These are phyloP conservation scores for Heritiera littoralis DNA, from an alignment of 345 rosid species.

Conservation along the genomic window DNA sequence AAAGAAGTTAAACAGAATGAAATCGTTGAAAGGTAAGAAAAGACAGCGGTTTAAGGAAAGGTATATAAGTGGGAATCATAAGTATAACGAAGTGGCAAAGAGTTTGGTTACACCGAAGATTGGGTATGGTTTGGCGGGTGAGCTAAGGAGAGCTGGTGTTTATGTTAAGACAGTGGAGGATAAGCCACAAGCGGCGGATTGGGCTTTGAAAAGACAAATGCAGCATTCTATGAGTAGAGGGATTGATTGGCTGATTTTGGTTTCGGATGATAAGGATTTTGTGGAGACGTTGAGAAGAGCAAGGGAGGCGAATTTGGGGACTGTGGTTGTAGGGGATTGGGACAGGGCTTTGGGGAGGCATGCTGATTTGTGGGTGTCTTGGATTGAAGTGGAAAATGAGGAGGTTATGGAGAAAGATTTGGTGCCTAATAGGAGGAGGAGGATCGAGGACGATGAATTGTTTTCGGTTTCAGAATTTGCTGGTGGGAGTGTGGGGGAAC, in stretches of 20 bases:
- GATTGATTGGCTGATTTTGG: constrained; percentile 81
- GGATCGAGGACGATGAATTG: constrained; percentile 32
- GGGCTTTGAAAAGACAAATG: constrained; percentile 96
- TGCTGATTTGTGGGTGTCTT: constrained; percentile 91
- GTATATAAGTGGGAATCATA: constrained; percentile 66
- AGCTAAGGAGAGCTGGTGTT: constrained; percentile 81
- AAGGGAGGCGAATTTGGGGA: constrained; percentile 70
- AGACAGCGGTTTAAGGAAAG: constrained; percentile 72
- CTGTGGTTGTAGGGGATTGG: constrained; percentile 76
- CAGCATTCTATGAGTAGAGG: constrained; percentile 86
- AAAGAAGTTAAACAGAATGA: constrained; percentile 82
- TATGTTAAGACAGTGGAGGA: constrained; percentile 82
- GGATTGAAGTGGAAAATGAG: constrained; percentile 82
- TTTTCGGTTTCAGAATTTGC: constrained; percentile 51
- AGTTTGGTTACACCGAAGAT: constrained; percentile 57
- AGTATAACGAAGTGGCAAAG: constrained; percentile 77
- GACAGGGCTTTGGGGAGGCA: constrained; percentile 67
- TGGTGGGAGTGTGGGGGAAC: constrained; percentile 35
- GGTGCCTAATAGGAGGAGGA: constrained; percentile 55
- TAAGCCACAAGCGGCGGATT: constrained; percentile 96
- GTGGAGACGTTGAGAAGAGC: constrained; percentile 76
- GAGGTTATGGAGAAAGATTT: constrained; percentile 68
- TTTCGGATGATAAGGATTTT: constrained; percentile 88
- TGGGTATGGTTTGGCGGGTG: constrained; percentile 76
- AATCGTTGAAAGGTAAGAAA: constrained; percentile 77